A percentile compares a stretch with the other conserved stretches of the same genome.
Evolutionary conservation across 1,284 basidiomycete genomes (phyloP).

Genomic region (Sphaerobolus stellatus): DNA sequence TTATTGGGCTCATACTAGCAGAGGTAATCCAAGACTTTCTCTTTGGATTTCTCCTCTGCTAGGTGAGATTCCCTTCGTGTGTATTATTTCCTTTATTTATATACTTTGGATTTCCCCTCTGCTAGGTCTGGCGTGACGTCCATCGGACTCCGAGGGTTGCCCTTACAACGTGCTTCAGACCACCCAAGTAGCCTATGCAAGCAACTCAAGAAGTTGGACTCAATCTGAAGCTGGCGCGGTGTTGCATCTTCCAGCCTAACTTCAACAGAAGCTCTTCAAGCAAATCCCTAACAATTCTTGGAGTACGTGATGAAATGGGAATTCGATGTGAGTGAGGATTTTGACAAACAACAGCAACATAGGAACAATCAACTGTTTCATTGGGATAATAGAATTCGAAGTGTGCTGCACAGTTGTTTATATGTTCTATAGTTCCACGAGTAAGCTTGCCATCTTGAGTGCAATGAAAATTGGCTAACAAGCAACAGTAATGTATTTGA

Average conservation of each 20-base stretch:
- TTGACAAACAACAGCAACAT: constrained; percentile 19
- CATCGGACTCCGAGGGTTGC: too few species aligned
- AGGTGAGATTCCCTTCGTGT: too few species aligned
- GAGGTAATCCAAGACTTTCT: too few species aligned
- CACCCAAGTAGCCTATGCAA: constrained; percentile 19
- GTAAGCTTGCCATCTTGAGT: constrained; percentile 12
- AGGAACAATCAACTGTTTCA: constrained; percentile 17
- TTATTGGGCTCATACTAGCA: too few species aligned
- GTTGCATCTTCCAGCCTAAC: constrained; percentile 28
- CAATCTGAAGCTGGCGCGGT: constrained; percentile 20
- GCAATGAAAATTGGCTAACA: constrained; percentile 24
- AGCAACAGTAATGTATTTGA: not conserved
- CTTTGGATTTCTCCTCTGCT: too few species aligned
- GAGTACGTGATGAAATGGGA: constrained; percentile 14
- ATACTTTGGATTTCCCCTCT: too few species aligned
- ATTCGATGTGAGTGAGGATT: constrained; percentile 19
- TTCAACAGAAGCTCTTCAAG: constrained; percentile 12
- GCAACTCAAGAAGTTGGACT: constrained; percentile 22
- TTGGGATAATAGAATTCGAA: constrained; percentile 23
- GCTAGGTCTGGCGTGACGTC: too few species aligned
- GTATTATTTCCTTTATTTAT: too few species aligned
- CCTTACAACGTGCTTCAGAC: too few species aligned
- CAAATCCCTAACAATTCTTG: not conserved
- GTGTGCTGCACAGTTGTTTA: constrained; percentile 15
- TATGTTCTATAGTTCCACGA: constrained; percentile 5